Percentiles rank a stretch among this genome's conserved stretches.
These are phyloP conservation scores for Orbilia brochopaga DNA, from an alignment of 2,329 filamentous ascomycete species.

Conservation along the genomic window DNA sequence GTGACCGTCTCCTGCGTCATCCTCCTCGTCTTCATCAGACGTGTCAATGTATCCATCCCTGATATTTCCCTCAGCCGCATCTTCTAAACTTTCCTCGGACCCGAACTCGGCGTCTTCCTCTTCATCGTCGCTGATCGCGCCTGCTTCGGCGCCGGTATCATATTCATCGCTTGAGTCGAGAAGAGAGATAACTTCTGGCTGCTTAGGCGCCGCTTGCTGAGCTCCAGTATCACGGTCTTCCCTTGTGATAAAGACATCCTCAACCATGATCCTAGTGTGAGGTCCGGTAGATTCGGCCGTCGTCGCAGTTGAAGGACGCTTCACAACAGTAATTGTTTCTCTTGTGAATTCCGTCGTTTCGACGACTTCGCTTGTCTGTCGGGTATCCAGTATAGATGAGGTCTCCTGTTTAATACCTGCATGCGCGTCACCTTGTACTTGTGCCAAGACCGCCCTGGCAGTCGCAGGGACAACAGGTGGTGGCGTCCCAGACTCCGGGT, in stretches of 20 bases:
- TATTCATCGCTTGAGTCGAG: conserved; percentile 41
- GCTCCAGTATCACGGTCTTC: background rate
- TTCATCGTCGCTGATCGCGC: background rate
- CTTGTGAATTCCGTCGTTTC: conserved; percentile 11
- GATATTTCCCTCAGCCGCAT: background rate
- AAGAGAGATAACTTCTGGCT: conserved; percentile 32
- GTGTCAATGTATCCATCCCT: background rate
- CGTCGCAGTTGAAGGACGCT: no score
- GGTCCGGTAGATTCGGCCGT: no score
- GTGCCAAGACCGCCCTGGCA: conserved; percentile 11
- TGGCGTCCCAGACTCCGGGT: background rate
- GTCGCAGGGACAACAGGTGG: background rate
- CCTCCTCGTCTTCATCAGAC: conserved; percentile 10
- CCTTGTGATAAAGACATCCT: background rate
- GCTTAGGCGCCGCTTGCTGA: conserved; percentile 2
- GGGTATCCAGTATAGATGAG: background rate
- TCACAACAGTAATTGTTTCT: conserved; percentile 32
- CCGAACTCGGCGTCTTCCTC: conserved; percentile 8
- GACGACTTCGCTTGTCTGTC: no score
- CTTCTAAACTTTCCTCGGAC: background rate
- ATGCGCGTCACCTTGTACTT: conserved; percentile 1
- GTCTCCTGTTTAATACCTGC: background rate
- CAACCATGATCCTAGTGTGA: no score
- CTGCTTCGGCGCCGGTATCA: background rate
- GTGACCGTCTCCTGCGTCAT: conserved; percentile 4